phyloP scores from a whole-genome alignment of 2,329 filamentous ascomycete species.

The Akanthomyces muscarius region DNA sequence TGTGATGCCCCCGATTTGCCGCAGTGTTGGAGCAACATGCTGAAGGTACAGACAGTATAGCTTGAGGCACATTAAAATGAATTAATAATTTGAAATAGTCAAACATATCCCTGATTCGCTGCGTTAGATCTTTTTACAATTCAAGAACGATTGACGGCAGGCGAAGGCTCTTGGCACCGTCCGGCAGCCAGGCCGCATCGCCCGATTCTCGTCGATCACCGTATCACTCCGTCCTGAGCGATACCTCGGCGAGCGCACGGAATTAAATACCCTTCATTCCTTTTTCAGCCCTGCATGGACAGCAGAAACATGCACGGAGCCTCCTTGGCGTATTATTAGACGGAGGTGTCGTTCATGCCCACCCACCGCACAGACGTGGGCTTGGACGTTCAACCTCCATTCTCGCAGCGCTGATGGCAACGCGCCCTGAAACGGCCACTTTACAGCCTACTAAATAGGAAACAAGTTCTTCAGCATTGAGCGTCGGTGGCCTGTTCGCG shows the following conservation, averaged over 20 bases:
- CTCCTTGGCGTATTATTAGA: background rate
- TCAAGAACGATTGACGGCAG: no score
- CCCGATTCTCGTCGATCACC: background rate
- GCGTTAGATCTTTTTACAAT: no score
- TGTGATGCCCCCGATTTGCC: no score
- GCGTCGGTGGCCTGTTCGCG: background rate
- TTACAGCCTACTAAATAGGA: background rate
- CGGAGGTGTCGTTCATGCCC: background rate
- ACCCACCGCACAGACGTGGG: conserved; percentile 7
- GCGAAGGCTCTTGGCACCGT: no score
- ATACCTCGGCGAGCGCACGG: background rate
- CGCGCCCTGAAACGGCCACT: background rate
- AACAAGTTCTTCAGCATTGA: background rate
- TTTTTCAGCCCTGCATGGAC: background rate
- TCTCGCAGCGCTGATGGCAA: background rate
- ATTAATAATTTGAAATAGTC: no score
- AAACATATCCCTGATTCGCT: no score
- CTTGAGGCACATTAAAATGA: no score
- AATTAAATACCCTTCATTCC: background rate
- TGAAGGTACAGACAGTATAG: no score
- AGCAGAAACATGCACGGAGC: background rate
- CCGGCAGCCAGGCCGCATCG: background rate
- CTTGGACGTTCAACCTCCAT: conserved; percentile 4
- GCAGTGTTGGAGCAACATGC: no score
- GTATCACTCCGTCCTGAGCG: background rate